Conservation (phyloP, 306 rosid genomes). For the Neltuma alba region DNA sequence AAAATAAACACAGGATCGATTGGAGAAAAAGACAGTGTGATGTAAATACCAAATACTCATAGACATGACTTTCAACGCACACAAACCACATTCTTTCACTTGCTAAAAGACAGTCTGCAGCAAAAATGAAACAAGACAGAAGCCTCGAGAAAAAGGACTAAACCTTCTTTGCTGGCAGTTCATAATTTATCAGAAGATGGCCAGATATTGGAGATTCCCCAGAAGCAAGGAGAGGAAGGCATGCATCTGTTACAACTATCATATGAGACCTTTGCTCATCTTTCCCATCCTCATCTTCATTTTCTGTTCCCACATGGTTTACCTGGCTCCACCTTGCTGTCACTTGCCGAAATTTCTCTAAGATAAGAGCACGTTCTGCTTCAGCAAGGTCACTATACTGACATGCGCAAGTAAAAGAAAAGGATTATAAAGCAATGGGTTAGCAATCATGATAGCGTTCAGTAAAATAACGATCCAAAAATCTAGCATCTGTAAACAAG, state of each 20-base stretch:
- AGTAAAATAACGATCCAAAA: background rate
- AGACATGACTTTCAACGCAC: slow-evolving; percentile 18
- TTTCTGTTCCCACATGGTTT: slow-evolving; percentile 45
- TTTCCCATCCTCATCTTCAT: slow-evolving; percentile 52
- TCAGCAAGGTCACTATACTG: slow-evolving; percentile 96
- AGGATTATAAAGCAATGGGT: background rate
- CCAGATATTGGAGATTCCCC: slow-evolving; percentile 75
- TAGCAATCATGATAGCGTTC: slow-evolving; percentile 14
- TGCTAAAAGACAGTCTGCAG: background rate
- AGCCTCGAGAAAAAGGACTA: background rate
- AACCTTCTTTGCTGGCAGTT: slow-evolving; percentile 83
- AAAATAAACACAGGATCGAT: slow-evolving; percentile 22
- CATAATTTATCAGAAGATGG: slow-evolving; percentile 80
- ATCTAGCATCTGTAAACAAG: background rate
- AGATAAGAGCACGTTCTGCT: slow-evolving; percentile 61
- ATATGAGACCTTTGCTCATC: slow-evolving; percentile 68
- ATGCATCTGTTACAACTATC: slow-evolving; percentile 83
- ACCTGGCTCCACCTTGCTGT: slow-evolving; percentile 58
- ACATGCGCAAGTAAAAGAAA: slow-evolving; percentile 22
- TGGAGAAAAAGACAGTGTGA: background rate
- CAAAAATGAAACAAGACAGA: background rate
- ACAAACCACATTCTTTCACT: slow-evolving; percentile 25
- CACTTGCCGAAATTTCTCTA: slow-evolving; percentile 70
- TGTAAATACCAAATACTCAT: background rate
- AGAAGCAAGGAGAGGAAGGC: slow-evolving; percentile 83